Evolutionary conservation across 2,329 filamentous ascomycete species (phyloP).

Genomic region (Colletotrichum noveboracense): DNA sequence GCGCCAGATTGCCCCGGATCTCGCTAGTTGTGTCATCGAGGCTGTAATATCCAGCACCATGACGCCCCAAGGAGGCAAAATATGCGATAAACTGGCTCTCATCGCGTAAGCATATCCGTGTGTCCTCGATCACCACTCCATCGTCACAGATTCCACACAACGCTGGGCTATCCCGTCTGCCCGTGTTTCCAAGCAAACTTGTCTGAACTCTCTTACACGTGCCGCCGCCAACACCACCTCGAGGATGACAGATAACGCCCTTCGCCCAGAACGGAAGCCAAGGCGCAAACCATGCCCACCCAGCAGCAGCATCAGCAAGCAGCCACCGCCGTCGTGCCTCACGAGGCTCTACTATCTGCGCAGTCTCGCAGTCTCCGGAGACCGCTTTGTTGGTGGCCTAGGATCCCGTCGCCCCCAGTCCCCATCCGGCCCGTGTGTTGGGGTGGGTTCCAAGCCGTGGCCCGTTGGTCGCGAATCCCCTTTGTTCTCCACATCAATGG

Average conservation of each 20-base stretch:
- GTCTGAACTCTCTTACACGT: neutral
- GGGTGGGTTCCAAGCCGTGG: neutral
- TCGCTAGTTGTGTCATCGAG: neutral
- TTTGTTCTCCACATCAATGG: conserved; percentile 3
- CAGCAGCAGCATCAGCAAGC: neutral
- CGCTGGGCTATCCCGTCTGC: neutral
- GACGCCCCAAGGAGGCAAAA: neutral
- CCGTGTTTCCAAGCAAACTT: neutral
- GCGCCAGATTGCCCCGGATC: neutral
- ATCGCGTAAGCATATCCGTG: neutral
- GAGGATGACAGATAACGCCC: neutral
- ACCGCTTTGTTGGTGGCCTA: neutral
- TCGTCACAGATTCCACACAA: neutral
- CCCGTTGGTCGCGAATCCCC: neutral
- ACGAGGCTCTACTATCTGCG: neutral
- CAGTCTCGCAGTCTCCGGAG: neutral
- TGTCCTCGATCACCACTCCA: neutral
- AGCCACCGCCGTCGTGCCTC: neutral
- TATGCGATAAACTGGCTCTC: neutral
- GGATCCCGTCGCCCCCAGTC: neutral
- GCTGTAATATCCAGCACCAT: neutral
- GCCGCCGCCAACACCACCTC: neutral
- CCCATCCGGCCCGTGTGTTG: neutral
- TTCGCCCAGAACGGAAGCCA: conserved; percentile 17
- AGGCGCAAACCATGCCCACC: conserved; percentile 10